Evolutionary conservation across 768 basidiomycete genomes (phyloP), one percentile per base, ranked within the genome.

Genomic region (Neoboletus magnificus): DNA sequence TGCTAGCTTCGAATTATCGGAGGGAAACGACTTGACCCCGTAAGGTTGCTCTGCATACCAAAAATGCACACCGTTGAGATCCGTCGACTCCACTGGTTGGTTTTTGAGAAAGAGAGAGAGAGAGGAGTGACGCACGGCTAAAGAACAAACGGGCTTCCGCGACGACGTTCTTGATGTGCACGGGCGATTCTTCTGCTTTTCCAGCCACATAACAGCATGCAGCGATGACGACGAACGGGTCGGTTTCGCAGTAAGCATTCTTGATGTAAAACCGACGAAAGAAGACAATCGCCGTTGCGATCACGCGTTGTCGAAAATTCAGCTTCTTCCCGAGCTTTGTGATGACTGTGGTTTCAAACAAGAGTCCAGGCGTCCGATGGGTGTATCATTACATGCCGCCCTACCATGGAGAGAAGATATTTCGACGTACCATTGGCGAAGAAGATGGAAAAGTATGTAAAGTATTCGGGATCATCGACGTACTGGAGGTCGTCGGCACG

Each of bases 261-360:
- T 96, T 96, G 64, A 96, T 76, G 71, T 98, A 99, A 74, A 98
- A 98, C n/a, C 97, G 79, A 36, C 91, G 85, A 72, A 98, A 97
- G 74, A 93, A 98, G 39, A 98, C 88, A 46, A 88, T 93, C 23
- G 96, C 93, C 1, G 94, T 98, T 4, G 96, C 93, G 53, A 94
- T 90, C 4, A 91, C 92, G 41, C 94, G 83, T 71, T 98, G 97
- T 29, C 93, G 84, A 12, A 98, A 77, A 40, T 77, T 75, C 39
- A 95, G 78, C 58, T 87, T 87, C 74, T 89, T 92, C 23, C 92
- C 91, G 1, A 98, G 80, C 69, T 89, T 92, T 18, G 87, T 84
- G 49, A 98, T 91, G 16, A 87, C 93, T 94, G 62, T 22, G 15
- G 13, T 35, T 36, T 15, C 18, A 18, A 22, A 46, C 29, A 20